These are phyloP conservation scores for Candida dubliniensis DNA, from an alignment of 1,139 yeast genomes.

Conservation along the genomic window DNA sequence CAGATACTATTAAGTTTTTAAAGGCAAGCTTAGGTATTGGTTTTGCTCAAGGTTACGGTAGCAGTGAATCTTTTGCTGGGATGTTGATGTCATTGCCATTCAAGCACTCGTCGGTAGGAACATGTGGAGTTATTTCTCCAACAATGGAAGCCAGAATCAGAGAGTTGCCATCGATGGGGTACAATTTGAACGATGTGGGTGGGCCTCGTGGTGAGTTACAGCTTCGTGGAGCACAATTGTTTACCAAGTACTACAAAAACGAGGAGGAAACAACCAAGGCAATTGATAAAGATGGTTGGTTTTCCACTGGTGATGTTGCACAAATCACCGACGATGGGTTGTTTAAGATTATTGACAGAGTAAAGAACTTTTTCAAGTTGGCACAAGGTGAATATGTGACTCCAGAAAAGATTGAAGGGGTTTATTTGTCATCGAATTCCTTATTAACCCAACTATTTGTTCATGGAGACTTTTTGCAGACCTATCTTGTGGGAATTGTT, in stretches of 20 bases:
- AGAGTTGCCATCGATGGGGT: conserved; percentile 70
- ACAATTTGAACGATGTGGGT: conserved; percentile 44
- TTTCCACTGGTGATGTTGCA: conserved; percentile 76
- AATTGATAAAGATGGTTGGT: conserved; percentile 53
- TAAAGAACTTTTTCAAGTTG: conserved; percentile 77
- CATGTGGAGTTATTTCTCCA: conserved; percentile 61
- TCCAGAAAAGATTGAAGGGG: conserved; percentile 74
- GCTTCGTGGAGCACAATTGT: conserved; percentile 68
- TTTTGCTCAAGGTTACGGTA: conserved; percentile 72
- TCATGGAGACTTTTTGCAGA: conserved; percentile 35
- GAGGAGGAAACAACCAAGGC: conserved; percentile 33
- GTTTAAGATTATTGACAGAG: conserved; percentile 66
- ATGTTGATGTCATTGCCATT: conserved; percentile 42
- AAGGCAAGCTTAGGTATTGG: conserved; percentile 62
- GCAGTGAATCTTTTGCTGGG: conserved; percentile 76
- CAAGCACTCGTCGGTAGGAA: conserved; percentile 43
- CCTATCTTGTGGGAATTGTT: conserved; percentile 33
- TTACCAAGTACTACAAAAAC: conserved; percentile 60
- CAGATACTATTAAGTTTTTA: conserved; percentile 58
- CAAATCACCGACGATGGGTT: conserved; percentile 52
- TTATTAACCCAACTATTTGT: conserved; percentile 56
- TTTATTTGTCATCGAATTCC: conserved; percentile 55
- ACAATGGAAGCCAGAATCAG: conserved; percentile 58
- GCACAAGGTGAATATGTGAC: conserved; percentile 83
- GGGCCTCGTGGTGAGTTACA: conserved; percentile 57